phyloP scores from a whole-genome alignment of 768 basidiomycete species.

The Dictyophora rubrovolvata region DNA sequence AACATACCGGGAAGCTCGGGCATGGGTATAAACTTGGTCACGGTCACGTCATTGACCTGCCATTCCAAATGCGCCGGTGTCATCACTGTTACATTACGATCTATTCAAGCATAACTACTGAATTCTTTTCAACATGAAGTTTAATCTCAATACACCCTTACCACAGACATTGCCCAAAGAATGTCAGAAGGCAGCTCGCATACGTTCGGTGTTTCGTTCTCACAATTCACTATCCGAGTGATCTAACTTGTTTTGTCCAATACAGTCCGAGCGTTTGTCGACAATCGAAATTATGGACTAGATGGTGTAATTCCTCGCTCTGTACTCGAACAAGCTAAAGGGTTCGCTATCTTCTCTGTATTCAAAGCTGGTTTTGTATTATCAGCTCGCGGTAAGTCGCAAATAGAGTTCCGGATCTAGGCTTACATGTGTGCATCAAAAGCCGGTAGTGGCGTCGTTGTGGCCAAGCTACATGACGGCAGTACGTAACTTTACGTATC shows the following conservation, averaged over 20 bases:
- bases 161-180: conserved; percentile 67
- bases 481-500: conserved; percentile 37
- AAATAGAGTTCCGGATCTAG: not conserved
- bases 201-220: conserved; percentile 40
- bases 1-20: conserved; percentile 52
- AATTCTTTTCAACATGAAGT: conserved; percentile 12
- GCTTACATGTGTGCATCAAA: conserved; percentile 24
- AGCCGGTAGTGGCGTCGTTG: conserved; percentile 81
- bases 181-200: conserved; percentile 79
- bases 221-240: conserved; percentile 4
- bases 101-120: not conserved
- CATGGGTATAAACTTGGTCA: conserved; percentile 24
- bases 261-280: conserved; percentile 68
- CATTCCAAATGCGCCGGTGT: no score
- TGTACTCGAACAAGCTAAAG: conserved; percentile 47
- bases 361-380: conserved; percentile 65
- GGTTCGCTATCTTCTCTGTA: conserved; percentile 88
- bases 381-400: conserved; percentile 39
- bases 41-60: no score
- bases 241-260: conserved; percentile 26
- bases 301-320: conserved; percentile 61
- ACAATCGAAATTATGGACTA: conserved; percentile 68
- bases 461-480: conserved; percentile 73
- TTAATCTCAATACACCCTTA: conserved; percentile 42
- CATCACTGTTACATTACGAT: no score